Evolutionary conservation across 129 eudicot genomes (phyloP), one percentile per base, ranked within the genome.

Genomic region (Artemisia tridentata): DNA sequence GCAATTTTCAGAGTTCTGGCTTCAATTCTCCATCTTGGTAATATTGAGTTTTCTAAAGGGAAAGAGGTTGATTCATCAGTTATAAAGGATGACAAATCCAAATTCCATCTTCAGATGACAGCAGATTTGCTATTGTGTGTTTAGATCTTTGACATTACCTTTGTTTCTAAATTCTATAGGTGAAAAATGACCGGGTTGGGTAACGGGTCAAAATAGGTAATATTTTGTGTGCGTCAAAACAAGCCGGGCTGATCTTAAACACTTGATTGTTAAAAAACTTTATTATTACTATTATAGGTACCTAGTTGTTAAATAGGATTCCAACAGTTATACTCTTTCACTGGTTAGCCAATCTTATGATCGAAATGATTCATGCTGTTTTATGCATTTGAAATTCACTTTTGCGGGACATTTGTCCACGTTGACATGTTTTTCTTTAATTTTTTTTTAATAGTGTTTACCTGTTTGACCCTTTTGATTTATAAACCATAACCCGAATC

Each of bases 1-100:
- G 98, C 98, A 73, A 93, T 93, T 83, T 93, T 93, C 85, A 89
- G 97, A 80, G 92, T 89, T 54, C 96, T 93, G 75, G 97, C 97
- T 69, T 77, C 97, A 65, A 84, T 93, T 85, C 98, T 93, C 69
- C 98, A 93, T 87, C 95, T 93, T 49, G 98, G 98, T 65, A 93
- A 89, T 84, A 45, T 93, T 68, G 96, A 87, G 21, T 93, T 93
- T 79, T 19, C 84, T 3, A 93, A 93, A 82, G 98, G 98, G 54
- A 55, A 83, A 82, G 97, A 89, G 77, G 68, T 79, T 74, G 98
- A 93, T 87, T 89, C 98, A 17, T 93, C 98, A 41, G 90, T 86
- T 25, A 72, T 88, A 46, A 93, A 89, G 79, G 97, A 89, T 62
- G 95, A 87, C 29, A 84, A 80, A 81, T 81, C 98, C n/a, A 89